These are phyloP conservation scores for Silene latifolia DNA, from an alignment of 148 eudicot genomes.

Conservation along the genomic window DNA sequence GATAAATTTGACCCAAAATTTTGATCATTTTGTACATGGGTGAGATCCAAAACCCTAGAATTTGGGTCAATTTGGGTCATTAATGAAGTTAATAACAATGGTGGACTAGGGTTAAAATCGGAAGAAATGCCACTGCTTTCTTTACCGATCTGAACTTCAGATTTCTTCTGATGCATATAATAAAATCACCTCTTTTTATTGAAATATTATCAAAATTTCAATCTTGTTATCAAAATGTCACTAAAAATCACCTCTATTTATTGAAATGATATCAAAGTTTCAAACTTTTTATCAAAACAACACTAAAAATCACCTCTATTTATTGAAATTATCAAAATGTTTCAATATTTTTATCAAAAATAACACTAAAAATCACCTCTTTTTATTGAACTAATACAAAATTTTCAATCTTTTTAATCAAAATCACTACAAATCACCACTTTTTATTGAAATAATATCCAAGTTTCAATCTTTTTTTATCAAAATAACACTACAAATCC, in stretches of 20 bases:
- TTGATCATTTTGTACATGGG: slow-evolving; percentile 36
- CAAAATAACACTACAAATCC: no score
- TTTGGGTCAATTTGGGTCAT: slow-evolving; percentile 27
- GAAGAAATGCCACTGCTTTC: slow-evolving; percentile 98
- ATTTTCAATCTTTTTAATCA: background rate
- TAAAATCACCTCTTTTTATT: no score
- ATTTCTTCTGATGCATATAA: slow-evolving; percentile 96
- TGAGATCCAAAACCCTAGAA: slow-evolving; percentile 27
- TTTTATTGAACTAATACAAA: no score
- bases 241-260: background rate
- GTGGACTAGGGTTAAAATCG: slow-evolving; percentile 88
- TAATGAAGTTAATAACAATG: slow-evolving; percentile 37
- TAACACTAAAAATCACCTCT: no score
- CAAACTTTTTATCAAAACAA: background rate
- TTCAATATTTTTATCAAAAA: no score
- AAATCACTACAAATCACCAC: background rate
- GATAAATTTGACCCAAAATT: slow-evolving; percentile 33
- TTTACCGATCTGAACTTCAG: slow-evolving; percentile 96
- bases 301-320: no score
- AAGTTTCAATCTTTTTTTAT: no score
- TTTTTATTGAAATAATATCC: background rate
- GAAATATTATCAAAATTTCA: no score
- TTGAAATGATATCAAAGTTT: background rate
- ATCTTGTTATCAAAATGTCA: background rate
- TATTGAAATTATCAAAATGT: no score